These are phyloP conservation scores for Neohortaea acidophila DNA, from an alignment of 495 filamentous ascomycete genomes.

Conservation along the genomic window DNA sequence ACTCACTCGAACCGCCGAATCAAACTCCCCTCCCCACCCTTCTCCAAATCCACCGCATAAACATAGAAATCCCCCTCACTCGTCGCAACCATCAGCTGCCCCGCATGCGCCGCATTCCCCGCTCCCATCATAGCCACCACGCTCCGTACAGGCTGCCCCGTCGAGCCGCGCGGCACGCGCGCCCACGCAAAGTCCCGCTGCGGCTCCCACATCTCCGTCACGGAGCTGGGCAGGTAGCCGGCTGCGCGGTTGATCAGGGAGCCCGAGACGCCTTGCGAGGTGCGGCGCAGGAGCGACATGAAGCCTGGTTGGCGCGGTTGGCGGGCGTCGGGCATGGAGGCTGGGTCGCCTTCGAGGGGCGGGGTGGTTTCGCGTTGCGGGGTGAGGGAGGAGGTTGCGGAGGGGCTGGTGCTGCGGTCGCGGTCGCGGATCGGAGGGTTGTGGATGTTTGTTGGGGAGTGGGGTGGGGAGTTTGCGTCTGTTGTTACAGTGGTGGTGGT, in stretches of 20 bases:
- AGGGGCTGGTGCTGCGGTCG: slow-evolving; percentile 18
- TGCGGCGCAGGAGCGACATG: slow-evolving; percentile 84
- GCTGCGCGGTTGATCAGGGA: slow-evolving; percentile 76
- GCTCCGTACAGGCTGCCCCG: slow-evolving; percentile 44
- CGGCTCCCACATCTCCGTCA: slow-evolving; percentile 96
- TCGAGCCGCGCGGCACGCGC: slow-evolving; percentile 59
- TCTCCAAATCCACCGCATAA: slow-evolving; percentile 86
- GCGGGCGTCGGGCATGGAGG: neutral
- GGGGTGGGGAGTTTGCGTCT: slow-evolving; percentile 13
- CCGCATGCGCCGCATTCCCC: slow-evolving; percentile 77
- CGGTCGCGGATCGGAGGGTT: slow-evolving; percentile 5
- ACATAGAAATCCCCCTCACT: slow-evolving; percentile 91
- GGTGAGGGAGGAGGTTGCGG: slow-evolving; percentile 10
- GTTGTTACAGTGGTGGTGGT: slow-evolving; percentile 5
- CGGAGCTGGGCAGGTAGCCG: slow-evolving; percentile 76
- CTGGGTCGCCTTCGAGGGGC: slow-evolving; percentile 8
- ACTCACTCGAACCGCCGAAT: slow-evolving; percentile 62
- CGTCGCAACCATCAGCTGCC: slow-evolving; percentile 95
- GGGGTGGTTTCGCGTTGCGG: slow-evolving; percentile 4
- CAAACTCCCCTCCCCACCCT: slow-evolving; percentile 83
- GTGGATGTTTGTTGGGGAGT: no score
- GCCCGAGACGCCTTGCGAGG: slow-evolving; percentile 87
- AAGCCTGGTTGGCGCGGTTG: slow-evolving; percentile 29
- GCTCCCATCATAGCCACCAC: slow-evolving; percentile 96
- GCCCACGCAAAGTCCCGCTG: slow-evolving; percentile 90